Evolutionary conservation across 352 stramenopile genomes (phyloP), one percentile per base, ranked within the genome.

Genomic region (Blastocystis sp.): DNA sequence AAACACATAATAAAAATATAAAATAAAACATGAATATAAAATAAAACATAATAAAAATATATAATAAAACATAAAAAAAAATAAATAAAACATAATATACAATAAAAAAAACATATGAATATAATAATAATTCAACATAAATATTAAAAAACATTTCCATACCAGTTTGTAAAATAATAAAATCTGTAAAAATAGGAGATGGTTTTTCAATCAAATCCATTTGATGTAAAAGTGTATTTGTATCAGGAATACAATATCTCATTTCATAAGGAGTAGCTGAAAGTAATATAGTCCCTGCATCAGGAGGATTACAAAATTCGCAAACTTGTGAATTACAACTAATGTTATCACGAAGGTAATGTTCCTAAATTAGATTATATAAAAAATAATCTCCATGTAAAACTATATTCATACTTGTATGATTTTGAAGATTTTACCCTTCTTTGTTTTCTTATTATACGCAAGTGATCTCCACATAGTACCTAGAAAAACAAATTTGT

Each of bases 81-180:
- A n/a, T n/a, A n/a, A n/a, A n/a, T n/a, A n/a, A n/a, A n/a, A n/a
- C n/a, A n/a, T n/a, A n/a, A n/a, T n/a, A n/a, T n/a, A n/a, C n/a
- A n/a, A n/a, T n/a, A n/a, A n/a, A n/a, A n/a, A n/a, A n/a, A n/a
- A n/a, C n/a, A n/a, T n/a, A n/a, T n/a, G n/a, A n/a, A n/a, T n/a
- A n/a, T n/a, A n/a, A n/a, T n/a, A n/a, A n/a, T n/a, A n/a, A n/a
- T n/a, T 18, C 9, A 43, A 2, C 18, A 56, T n/a, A 13, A 4
- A n/a, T 23, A 21, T 0, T n/a, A 5, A 5, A n/a, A n/a, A n/a
- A n/a, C n/a, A n/a, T n/a, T 19, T 55, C 75, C 68, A 83, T 77
- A 4, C 91, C 83, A 0, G 81, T 91, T 67, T 92, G 80, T 6
- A 86, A 58, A 13, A 94, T 68, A 34, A 94, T 75, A 13, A 92